Evolutionary conservation across 306 rosid species (phyloP).

Genomic region (Rosa chinensis): DNA sequence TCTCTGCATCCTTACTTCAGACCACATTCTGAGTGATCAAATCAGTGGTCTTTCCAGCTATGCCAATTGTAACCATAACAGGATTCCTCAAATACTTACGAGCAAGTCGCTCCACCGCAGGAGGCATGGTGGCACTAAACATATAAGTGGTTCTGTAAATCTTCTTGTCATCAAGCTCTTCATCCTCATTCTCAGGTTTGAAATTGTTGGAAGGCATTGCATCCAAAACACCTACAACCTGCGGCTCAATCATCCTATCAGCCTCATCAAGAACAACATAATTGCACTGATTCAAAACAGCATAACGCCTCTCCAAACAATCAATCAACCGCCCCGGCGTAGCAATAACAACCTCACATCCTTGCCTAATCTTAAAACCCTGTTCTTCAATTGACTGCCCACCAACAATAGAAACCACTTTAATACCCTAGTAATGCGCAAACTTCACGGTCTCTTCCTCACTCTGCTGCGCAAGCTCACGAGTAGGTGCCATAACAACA

Average conservation of each 20-base stretch:
- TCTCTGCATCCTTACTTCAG: slow-evolving; percentile 56
- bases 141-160: slow-evolving; percentile 87
- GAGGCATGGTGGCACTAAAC: slow-evolving; percentile 97
- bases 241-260: slow-evolving; percentile 95
- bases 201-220: slow-evolving; percentile 96
- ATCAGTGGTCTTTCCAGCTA: slow-evolving; percentile 85
- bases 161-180: slow-evolving; percentile 85
- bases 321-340: slow-evolving; percentile 92
- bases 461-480: slow-evolving; percentile 90
- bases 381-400: slow-evolving; percentile 95
- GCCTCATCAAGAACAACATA: slow-evolving; percentile 96
- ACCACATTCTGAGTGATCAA: slow-evolving; percentile 75
- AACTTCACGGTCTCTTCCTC: slow-evolving; percentile 88
- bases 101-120: slow-evolving; percentile 85
- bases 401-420: slow-evolving; percentile 91
- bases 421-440: slow-evolving; percentile 73
- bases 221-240: slow-evolving; percentile 82
- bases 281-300: slow-evolving; percentile 86
- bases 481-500: slow-evolving; percentile 95
- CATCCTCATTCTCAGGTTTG: slow-evolving; percentile 88
- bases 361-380: slow-evolving; percentile 82
- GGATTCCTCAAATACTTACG: slow-evolving; percentile 87
- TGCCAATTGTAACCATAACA: slow-evolving; percentile 86
- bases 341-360: slow-evolving; percentile 91
- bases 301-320: slow-evolving; percentile 83